Evolutionary conservation across 371 early-diverging fungal genomes (phyloP).

Genomic region (Saksenaea vasiformis): DNA sequence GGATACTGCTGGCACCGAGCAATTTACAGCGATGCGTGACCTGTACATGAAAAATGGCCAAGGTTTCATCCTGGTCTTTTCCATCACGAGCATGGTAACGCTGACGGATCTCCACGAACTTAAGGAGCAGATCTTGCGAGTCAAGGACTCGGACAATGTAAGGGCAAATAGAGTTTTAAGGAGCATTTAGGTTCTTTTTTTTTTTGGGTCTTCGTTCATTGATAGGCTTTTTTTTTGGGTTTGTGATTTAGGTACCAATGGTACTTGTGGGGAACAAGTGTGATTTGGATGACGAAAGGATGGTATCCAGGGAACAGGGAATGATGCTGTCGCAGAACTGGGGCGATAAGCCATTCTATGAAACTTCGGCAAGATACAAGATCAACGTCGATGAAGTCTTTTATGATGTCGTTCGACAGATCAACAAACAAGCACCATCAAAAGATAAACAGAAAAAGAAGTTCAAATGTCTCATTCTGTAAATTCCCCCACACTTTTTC

Average conservation of each 20-base stretch:
- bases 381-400: constrained; percentile 83
- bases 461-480: constrained; percentile 42
- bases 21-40: constrained; percentile 92
- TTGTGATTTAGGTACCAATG: constrained; percentile 71
- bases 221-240: neutral
- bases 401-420: constrained; percentile 62
- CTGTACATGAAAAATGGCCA: constrained; percentile 92
- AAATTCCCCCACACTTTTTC: constrained; percentile 11
- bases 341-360: constrained; percentile 77
- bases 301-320: constrained; percentile 71
- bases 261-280: constrained; percentile 88
- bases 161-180: constrained; percentile 12
- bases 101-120: constrained; percentile 79
- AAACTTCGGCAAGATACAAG: constrained; percentile 84
- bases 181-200: neutral
- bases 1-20: constrained; percentile 89
- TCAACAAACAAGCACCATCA: constrained; percentile 52
- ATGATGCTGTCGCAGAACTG: constrained; percentile 65
- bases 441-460: constrained; percentile 42
- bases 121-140: constrained; percentile 78
- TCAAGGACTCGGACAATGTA: constrained; percentile 83
- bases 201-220: neutral
- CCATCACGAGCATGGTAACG: constrained; percentile 82
- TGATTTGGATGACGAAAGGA: constrained; percentile 80
- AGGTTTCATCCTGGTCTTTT: constrained; percentile 87